Evolutionary conservation across 768 basidiomycete species (phyloP).

Genomic region (Boletus vermiculosoides): DNA sequence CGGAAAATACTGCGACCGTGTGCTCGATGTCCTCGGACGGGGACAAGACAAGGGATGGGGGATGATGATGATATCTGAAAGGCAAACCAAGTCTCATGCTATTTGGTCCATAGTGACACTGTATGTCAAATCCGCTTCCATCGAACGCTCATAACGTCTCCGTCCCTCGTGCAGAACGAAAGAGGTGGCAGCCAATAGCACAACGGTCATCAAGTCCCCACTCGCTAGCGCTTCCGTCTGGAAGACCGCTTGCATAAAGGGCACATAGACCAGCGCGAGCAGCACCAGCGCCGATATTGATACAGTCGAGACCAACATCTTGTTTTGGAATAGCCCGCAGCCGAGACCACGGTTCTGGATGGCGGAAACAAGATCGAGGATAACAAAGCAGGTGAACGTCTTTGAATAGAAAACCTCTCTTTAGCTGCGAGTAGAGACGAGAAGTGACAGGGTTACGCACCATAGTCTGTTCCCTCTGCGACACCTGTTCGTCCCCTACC

Average conservation of each 20-base stretch:
- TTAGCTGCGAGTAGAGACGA: background rate
- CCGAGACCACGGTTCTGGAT: conserved; percentile 91
- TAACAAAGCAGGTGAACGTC: conserved; percentile 97
- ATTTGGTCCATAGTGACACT: conserved; percentile 55
- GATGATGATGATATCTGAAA: background rate
- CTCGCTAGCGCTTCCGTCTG: conserved; percentile 80
- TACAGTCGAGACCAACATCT: conserved; percentile 87
- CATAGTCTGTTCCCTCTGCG: conserved; percentile 93
- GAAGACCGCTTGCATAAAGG: conserved; percentile 88
- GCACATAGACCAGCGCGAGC: conserved; percentile 84
- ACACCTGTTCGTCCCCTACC: conserved; percentile 73
- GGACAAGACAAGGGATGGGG: background rate
- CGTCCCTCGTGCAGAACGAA: conserved; percentile 75
- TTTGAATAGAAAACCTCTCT: conserved; percentile 30
- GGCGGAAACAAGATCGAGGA: conserved; percentile 94
- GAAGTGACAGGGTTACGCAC: conserved; percentile 43
- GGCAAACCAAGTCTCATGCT: conserved; percentile 38
- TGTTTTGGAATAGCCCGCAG: conserved; percentile 80
- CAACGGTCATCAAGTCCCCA: conserved; percentile 67
- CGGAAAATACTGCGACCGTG: background rate
- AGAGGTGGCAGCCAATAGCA: conserved; percentile 64
- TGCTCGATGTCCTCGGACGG: background rate
- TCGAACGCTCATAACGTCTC: conserved; percentile 69
- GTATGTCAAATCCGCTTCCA: conserved; percentile 54
- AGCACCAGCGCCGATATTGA: conserved; percentile 83